Percentiles rank a stretch among this genome's conserved stretches.
Evolutionary conservation across 108 stramenopile genomes (phyloP).

Genomic region (Skeletonema grethae): DNA sequence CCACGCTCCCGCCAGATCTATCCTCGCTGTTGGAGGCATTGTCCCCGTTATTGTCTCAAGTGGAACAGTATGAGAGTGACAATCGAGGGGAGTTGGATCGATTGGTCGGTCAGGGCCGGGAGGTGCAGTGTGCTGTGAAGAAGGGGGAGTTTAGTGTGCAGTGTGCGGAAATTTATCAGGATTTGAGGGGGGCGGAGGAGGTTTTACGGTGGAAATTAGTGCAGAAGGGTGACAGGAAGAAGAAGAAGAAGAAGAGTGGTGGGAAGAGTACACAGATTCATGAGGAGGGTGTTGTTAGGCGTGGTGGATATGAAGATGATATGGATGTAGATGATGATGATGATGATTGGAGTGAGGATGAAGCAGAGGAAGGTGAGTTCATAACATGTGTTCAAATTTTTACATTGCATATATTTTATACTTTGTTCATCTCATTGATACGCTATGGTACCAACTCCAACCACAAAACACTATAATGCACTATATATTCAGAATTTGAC

Average conservation of each 20-base stretch:
- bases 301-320: not conserved
- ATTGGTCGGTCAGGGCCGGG: conserved; percentile 53
- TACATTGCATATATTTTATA: not conserved
- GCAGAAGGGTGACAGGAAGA: not conserved
- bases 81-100: conserved; percentile 54
- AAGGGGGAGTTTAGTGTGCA: conserved; percentile 56
- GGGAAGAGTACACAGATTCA: not conserved
- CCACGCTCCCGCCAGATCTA: conserved; percentile 80
- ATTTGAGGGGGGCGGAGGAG: conserved; percentile 70
- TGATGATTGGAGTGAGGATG: conserved; percentile 15
- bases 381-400: not conserved
- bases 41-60: conserved; percentile 59
- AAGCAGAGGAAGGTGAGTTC: conserved; percentile 1
- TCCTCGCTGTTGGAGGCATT: conserved; percentile 70
- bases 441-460: not conserved
- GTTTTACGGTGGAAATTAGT: conserved; percentile 12
- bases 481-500: conserved; percentile 25
- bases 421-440: not conserved
- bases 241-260: conserved; percentile 27
- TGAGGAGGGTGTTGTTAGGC: not conserved
- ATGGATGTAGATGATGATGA: not conserved
- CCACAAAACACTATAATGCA: not conserved
- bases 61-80: conserved; percentile 54
- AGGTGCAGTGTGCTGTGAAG: conserved; percentile 51
- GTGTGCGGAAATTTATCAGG: conserved; percentile 70